Evolutionary conservation across 352 stramenopile genomes (phyloP), one percentile per base, ranked within the genome.

Genomic region (Phytophthora sojae): DNA sequence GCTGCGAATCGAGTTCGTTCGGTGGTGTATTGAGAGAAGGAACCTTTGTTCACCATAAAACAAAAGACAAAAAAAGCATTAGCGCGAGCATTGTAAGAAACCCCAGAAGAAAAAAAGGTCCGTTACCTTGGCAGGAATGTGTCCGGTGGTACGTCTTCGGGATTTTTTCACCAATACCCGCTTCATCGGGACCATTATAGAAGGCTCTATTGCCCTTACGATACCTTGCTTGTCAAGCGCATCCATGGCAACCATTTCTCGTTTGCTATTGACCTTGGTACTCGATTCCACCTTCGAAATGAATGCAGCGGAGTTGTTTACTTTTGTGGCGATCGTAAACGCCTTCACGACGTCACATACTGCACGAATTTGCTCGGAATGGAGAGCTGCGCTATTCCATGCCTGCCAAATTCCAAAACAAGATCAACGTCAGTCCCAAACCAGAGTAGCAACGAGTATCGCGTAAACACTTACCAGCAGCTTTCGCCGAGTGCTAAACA

Each of bases 401-500:
- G 82, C 82, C 82, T 89, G 44, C 15, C 49, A 39, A 17, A 66
- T 47, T 26, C 29, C 6, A 9, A 32, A 76, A 57, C 42, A 69
- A 35, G 7, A 58, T 32, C 44, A 64, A 69, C 14, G 19, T 64
- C 17, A 58, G 17, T 14, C 6, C 15, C 26, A 71, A 11, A 69
- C 51, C 32, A 19, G 21, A 50, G 37, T 26, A 39, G 52, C 15
- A 61, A 49, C n/a, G 45, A 56, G 56, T 12, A 23, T 30, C 47
- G 15, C 37, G 37, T 44, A 44, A 15, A 26, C 3, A n/a, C 19
- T 50, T 82, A 96, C 89, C 83, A 95, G 66, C 6, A 92, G 64
- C 35, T 92, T 93, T 21, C 86, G 82, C 9, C 88, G 85, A 58
- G 88, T 91, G 12, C 77, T 79, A 53, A 96, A 89, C 9, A 93